Evolutionary conservation across 768 basidiomycete species (phyloP).

Genomic region (Boletus eberwhitei): DNA sequence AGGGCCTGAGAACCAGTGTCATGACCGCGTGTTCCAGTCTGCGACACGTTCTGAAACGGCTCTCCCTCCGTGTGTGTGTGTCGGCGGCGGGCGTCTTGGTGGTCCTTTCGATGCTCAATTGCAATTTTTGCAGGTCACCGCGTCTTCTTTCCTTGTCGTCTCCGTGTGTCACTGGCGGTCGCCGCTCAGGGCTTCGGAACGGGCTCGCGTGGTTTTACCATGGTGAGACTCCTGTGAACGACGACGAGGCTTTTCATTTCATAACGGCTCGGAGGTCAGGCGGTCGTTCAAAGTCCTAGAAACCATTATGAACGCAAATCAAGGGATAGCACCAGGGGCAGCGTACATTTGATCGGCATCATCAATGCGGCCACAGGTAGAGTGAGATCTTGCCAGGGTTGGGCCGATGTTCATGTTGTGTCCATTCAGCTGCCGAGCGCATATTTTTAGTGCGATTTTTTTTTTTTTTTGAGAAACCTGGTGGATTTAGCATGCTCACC

Average conservation of each 20-base stretch:
- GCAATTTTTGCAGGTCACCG: conserved; percentile 4
- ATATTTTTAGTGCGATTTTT: background rate
- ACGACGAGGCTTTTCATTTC: background rate
- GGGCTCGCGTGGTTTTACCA: background rate
- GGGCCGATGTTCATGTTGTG: background rate
- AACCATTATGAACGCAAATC: background rate
- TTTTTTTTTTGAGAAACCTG: background rate
- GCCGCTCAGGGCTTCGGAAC: background rate
- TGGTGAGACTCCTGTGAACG: background rate
- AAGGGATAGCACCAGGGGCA: background rate
- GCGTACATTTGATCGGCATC: background rate
- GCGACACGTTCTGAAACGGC: conserved; percentile 10
- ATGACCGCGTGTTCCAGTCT: conserved; percentile 7
- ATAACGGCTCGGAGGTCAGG: background rate
- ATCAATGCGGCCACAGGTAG: background rate
- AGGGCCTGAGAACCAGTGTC: conserved; percentile 1
- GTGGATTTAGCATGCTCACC: background rate
- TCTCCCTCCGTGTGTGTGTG: background rate
- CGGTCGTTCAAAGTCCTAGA: background rate
- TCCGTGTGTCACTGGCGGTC: background rate
- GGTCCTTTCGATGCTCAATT: conserved; percentile 1
- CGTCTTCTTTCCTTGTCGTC: conserved; percentile 5
- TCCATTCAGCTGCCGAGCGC: background rate
- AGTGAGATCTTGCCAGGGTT: background rate
- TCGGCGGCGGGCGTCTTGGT: background rate